A percentile compares a stretch with the other conserved stretches of the same genome.
Conservation (phyloP, 192 early-diverging fungal species). For the Cladochytrium replicatum region DNA sequence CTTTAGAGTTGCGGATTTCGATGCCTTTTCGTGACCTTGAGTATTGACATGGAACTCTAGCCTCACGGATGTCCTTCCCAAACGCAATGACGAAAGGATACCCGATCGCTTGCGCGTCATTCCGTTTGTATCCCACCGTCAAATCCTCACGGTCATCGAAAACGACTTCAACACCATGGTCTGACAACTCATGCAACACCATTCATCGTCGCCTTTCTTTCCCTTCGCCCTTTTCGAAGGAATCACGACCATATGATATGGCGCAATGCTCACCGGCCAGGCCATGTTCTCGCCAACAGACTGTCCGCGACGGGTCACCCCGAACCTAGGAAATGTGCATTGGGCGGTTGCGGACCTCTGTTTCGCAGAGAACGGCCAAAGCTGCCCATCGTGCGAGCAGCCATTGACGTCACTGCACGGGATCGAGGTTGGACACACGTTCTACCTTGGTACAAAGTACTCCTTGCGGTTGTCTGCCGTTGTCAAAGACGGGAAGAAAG, state of each 20-base stretch:
- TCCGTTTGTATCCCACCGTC: constrained; percentile 68
- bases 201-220: background rate
- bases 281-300: constrained; percentile 71
- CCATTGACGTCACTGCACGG: constrained; percentile 20
- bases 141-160: constrained; percentile 35
- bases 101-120: constrained; percentile 73
- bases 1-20: too few relatives aligned
- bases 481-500: too few relatives aligned
- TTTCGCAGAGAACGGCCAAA: too few relatives aligned
- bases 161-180: constrained; percentile 7
- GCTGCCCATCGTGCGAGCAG: constrained; percentile 78
- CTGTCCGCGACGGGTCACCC: too few relatives aligned
- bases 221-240: background rate
- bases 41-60: too few relatives aligned
- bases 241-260: constrained; percentile 39
- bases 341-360: constrained; percentile 1
- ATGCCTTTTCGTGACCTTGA: too few relatives aligned
- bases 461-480: constrained; percentile 75
- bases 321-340: constrained; percentile 82
- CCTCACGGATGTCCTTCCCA: constrained; percentile 55
- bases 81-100: constrained; percentile 68
- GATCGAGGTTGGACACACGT: constrained; percentile 78
- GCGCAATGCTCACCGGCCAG: constrained; percentile 76
- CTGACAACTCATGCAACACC: background rate
- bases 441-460: constrained; percentile 83